A percentile compares a stretch with the other conserved stretches of the same genome.
Conservation (phyloP, 345 rosid species). For the Carallia brachiata region DNA sequence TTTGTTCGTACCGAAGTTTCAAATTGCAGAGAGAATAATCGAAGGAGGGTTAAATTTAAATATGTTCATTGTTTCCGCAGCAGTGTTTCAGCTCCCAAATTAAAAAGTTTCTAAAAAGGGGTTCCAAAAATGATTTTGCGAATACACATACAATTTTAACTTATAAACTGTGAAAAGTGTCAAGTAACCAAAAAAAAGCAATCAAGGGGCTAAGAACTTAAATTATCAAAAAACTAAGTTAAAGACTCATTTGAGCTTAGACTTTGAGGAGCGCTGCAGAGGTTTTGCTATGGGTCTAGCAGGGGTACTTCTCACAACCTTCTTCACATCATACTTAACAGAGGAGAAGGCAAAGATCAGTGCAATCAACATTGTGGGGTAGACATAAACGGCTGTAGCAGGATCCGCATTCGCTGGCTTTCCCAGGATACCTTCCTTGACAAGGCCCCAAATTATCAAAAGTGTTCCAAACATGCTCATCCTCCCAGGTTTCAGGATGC, state of each 20-base stretch:
- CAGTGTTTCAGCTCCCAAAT: too few relatives aligned
- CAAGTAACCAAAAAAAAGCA: background rate
- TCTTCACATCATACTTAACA: slow-evolving; percentile 78
- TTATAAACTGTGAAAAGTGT: background rate
- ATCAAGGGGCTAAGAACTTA: slow-evolving; percentile 21
- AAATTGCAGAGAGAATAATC: too few relatives aligned
- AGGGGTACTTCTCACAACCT: slow-evolving; percentile 57
- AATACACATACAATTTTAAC: slow-evolving; percentile 1
- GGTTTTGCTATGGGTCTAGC: slow-evolving; percentile 72
- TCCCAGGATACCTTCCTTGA: slow-evolving; percentile 84
- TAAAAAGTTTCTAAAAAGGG: too few relatives aligned
- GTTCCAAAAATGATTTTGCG: background rate
- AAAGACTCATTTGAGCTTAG: slow-evolving; percentile 66
- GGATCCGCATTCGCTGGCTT: slow-evolving; percentile 78
- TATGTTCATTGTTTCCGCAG: too few relatives aligned
- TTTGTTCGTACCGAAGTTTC: too few relatives aligned
- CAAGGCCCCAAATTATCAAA: slow-evolving; percentile 80
- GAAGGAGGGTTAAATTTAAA: too few relatives aligned
- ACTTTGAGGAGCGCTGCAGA: slow-evolving; percentile 68
- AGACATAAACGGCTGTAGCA: slow-evolving; percentile 56
- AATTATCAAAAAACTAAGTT: background rate
- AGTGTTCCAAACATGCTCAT: slow-evolving; percentile 96
- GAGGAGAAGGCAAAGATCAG: slow-evolving; percentile 78
- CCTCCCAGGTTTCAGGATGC: slow-evolving; percentile 81
- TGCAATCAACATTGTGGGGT: slow-evolving; percentile 79